phyloP scores from a whole-genome alignment of 1,284 basidiomycete species.

The Marasmius fiardii region DNA sequence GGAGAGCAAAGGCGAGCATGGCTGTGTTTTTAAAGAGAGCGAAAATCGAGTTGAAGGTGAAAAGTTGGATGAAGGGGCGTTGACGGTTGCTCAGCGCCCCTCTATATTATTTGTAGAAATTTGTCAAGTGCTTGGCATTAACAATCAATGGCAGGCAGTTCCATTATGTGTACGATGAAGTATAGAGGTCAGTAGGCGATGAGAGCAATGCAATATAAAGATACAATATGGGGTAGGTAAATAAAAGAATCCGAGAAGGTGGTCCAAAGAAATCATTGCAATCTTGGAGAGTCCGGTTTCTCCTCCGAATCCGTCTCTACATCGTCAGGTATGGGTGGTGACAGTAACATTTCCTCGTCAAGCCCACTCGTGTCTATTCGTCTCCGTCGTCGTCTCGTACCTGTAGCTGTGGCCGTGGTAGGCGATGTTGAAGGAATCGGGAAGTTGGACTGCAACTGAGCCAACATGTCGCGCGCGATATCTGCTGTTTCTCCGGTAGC shows the following conservation, averaged over 20 bases:
- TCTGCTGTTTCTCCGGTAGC: slow-evolving; percentile 48
- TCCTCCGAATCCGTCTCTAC: slow-evolving; percentile 12
- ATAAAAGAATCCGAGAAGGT: slow-evolving; percentile 6
- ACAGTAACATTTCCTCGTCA: background rate
- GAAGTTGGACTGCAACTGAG: slow-evolving; percentile 63
- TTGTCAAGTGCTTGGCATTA: too few relatives aligned
- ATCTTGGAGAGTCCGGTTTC: slow-evolving; percentile 6
- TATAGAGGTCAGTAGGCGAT: background rate
- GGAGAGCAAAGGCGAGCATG: slow-evolving; percentile 32
- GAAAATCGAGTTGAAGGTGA: background rate
- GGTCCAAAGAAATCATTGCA: slow-evolving; percentile 1
- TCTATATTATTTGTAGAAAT: background rate
- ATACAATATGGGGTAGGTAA: slow-evolving; percentile 19
- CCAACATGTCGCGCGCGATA: slow-evolving; percentile 71
- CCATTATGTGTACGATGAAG: background rate
- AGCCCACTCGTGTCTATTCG: slow-evolving; percentile 5
- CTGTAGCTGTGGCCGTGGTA: slow-evolving; percentile 30
- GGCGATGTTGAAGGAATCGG: slow-evolving; percentile 34
- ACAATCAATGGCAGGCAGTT: background rate
- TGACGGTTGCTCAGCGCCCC: too few relatives aligned
- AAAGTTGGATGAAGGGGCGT: too few relatives aligned
- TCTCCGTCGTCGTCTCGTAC: slow-evolving; percentile 19
- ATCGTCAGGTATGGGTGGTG: slow-evolving; percentile 5
- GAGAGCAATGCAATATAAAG: slow-evolving; percentile 18
- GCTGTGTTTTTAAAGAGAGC: slow-evolving; percentile 4